phyloP scores from a whole-genome alignment of 257 asterid species.

The Capsicum pubescens region DNA sequence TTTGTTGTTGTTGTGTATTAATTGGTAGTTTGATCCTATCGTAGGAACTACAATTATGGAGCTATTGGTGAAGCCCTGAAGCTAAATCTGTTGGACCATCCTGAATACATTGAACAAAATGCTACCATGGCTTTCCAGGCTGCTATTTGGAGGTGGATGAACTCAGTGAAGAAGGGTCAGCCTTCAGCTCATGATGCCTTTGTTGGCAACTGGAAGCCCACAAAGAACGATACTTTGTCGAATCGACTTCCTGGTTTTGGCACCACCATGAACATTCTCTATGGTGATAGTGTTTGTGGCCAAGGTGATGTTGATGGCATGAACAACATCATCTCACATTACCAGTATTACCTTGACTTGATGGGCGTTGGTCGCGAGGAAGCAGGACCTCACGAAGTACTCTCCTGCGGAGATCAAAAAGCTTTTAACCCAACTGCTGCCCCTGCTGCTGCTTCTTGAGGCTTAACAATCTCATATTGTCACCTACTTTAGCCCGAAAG shows the following conservation, averaged over 20 bases:
- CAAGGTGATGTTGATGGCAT: slow-evolving; percentile 82
- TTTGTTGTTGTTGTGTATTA: too few species aligned
- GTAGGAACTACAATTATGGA: slow-evolving; percentile 85
- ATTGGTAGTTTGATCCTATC: too few species aligned
- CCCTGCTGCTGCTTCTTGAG: slow-evolving; percentile 56
- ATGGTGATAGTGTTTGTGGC: slow-evolving; percentile 75
- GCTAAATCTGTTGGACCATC: slow-evolving; percentile 79
- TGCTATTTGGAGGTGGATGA: slow-evolving; percentile 89
- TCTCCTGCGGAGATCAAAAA: slow-evolving; percentile 72
- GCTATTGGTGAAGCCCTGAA: slow-evolving; percentile 65
- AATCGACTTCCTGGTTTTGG: slow-evolving; percentile 85
- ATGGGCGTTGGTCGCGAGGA: slow-evolving; percentile 85
- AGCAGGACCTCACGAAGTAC: slow-evolving; percentile 75
- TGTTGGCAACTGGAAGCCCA: slow-evolving; percentile 83
- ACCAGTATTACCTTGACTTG: slow-evolving; percentile 73
- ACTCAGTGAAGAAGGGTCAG: slow-evolving; percentile 64
- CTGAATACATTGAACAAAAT: slow-evolving; percentile 88
- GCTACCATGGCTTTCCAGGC: slow-evolving; percentile 91
- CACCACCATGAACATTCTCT: slow-evolving; percentile 77
- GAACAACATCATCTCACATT: slow-evolving; percentile 77
- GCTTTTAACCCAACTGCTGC: slow-evolving; percentile 56
- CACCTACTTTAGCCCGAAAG: not conserved
- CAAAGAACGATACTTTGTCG: slow-evolving; percentile 77
- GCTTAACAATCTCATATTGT: not conserved
- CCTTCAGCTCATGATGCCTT: slow-evolving; percentile 87